Conservation (phyloP, 1,284 basidiomycete genomes). For the Ustilago loliicola region DNA sequence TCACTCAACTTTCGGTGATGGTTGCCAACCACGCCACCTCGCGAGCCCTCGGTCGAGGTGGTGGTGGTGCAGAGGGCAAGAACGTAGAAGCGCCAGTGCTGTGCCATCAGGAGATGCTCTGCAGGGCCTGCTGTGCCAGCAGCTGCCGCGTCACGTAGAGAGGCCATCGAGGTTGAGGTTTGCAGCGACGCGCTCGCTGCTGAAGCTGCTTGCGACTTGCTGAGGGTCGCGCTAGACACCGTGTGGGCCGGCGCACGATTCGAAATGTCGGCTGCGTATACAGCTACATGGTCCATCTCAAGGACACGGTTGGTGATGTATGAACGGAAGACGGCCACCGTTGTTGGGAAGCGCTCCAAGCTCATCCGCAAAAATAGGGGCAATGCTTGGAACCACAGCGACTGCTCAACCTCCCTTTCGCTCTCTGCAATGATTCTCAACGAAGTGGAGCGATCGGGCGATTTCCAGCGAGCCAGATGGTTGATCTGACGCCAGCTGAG, state of each 20-base stretch:
- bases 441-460: slow-evolving; percentile 39
- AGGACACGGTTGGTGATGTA: slow-evolving; percentile 70
- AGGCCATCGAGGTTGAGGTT: slow-evolving; percentile 38
- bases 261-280: slow-evolving; percentile 68
- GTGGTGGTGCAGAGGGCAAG: slow-evolving; percentile 83
- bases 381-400: slow-evolving; percentile 72
- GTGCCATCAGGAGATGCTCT: slow-evolving; percentile 79
- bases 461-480: slow-evolving; percentile 50
- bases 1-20: slow-evolving; percentile 82
- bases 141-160: slow-evolving; percentile 53
- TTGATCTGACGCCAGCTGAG: slow-evolving; percentile 57
- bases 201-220: slow-evolving; percentile 43
- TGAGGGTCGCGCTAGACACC: slow-evolving; percentile 27
- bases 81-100: slow-evolving; percentile 90
- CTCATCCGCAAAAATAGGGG: slow-evolving; percentile 71
- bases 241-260: slow-evolving; percentile 41
- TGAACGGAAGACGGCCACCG: slow-evolving; percentile 70
- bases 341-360: slow-evolving; percentile 69
- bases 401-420: slow-evolving; percentile 71
- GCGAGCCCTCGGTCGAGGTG: slow-evolving; percentile 62
- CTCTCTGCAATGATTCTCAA: slow-evolving; percentile 71
- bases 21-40: slow-evolving; percentile 77
- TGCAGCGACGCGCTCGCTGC: slow-evolving; percentile 34
- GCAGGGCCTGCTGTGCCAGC: slow-evolving; percentile 51
- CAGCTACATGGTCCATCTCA: slow-evolving; percentile 71